These are phyloP conservation scores for Citrus sinensis DNA, from an alignment of 345 rosid species.

Conservation along the genomic window DVS_A1.0 CM039166.1:19569501-19570000, in stretches of 20 bases:
- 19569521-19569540: neutral
- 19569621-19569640: constrained; percentile 82
- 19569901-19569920: constrained; percentile 83
- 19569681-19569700: constrained; percentile 94
- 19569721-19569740: constrained; percentile 84
- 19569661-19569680: constrained; percentile 80
- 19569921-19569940: constrained; percentile 74
- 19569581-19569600: constrained; percentile 16
- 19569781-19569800: constrained; percentile 69
- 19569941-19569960: constrained; percentile 95
- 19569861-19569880: constrained; percentile 81
- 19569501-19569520: neutral
- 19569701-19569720: constrained; percentile 86
- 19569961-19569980: constrained; percentile 99
- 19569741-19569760: constrained; percentile 54
- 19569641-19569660: constrained; percentile 67
- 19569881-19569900: constrained; percentile 94
- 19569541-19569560: constrained; percentile 5
- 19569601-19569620: constrained; percentile 67
- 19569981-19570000: constrained; percentile 10
- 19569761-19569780: constrained; percentile 68
- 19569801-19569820: constrained; percentile 75
- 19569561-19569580: constrained; percentile 1
- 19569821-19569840: constrained; percentile 79
- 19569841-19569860: constrained; percentile 87